These are phyloP conservation scores for Ramularia endophylla DNA, from an alignment of 2,329 filamentous ascomycete species.

Conservation along the genomic window DNA sequence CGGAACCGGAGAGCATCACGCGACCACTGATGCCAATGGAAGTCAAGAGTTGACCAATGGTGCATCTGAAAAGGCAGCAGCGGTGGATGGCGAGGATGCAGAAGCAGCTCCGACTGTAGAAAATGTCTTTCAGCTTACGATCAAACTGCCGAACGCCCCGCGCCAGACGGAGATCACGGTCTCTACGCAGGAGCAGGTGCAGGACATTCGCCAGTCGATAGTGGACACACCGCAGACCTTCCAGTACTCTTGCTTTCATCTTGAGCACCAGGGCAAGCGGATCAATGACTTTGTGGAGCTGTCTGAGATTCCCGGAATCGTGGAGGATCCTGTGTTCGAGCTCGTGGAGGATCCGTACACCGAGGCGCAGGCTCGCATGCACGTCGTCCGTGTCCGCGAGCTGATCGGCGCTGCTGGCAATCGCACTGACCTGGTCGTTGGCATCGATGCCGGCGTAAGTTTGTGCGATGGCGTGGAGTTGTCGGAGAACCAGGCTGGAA, in stretches of 20 bases:
- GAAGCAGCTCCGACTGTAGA: conserved; percentile 19
- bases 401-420: conserved; percentile 88
- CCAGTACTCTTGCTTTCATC: conserved; percentile 98
- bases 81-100: conserved; percentile 17
- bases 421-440: conserved; percentile 79
- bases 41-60: conserved; percentile 9
- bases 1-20: conserved; percentile 7
- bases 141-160: conserved; percentile 75
- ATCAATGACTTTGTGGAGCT: conserved; percentile 95
- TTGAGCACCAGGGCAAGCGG: conserved; percentile 80
- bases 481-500: conserved; percentile 19
- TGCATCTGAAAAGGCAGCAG: conserved; percentile 10
- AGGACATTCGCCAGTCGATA: conserved; percentile 94
- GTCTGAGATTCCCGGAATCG: conserved; percentile 77
- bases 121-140: conserved; percentile 62
- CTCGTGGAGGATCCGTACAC: conserved; percentile 95
- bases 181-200: conserved; percentile 82
- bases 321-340: conserved; percentile 68
- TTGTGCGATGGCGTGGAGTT: conserved; percentile 70
- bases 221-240: conserved; percentile 90
- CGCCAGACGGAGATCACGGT: conserved; percentile 82
- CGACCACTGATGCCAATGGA: conserved; percentile 14
- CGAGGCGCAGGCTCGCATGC: conserved; percentile 95
- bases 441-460: conserved; percentile 76
- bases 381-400: conserved; percentile 84